Percentiles rank a stretch among this genome's conserved stretches.
Evolutionary conservation across 805 yeast species (phyloP).

Genomic region (Myxozyma geophila): DNA sequence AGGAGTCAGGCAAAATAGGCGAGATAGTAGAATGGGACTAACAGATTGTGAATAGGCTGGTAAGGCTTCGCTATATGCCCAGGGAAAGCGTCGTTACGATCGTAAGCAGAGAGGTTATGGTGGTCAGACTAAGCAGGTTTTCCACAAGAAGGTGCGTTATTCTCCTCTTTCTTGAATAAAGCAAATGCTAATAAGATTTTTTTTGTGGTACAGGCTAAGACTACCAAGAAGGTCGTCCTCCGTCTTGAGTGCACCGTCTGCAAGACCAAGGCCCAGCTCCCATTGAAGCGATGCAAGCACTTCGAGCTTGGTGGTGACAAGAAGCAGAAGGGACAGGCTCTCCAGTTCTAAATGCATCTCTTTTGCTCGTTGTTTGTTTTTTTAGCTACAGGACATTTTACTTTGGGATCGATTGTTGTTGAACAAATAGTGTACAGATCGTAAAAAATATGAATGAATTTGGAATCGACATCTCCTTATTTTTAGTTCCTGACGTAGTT

Average conservation of each 20-base stretch:
- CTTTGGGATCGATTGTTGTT: neutral
- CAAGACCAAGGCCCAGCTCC: conserved; percentile 97
- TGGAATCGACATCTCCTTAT: neutral
- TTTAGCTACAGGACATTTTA: neutral
- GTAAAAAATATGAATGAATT: neutral
- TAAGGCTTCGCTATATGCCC: conserved; percentile 98
- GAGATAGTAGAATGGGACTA: neutral
- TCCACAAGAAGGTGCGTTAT: conserved; percentile 82
- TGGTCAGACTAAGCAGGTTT: conserved; percentile 99
- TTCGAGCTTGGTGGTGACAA: conserved; percentile 99
- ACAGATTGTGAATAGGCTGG: conserved; percentile 64
- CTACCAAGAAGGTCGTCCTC: conserved; percentile 99
- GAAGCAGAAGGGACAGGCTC: conserved; percentile 99
- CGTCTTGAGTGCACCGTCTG: conserved; percentile 98
- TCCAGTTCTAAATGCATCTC: conserved; percentile 74
- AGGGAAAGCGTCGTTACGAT: conserved; percentile 99
- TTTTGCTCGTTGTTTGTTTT: neutral
- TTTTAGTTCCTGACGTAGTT: too few species aligned
- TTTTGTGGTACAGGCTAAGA: conserved; percentile 66
- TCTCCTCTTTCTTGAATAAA: neutral
- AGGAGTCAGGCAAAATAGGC: neutral
- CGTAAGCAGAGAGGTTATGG: conserved; percentile 99
- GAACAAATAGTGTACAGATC: neutral
- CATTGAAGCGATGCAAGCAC: conserved; percentile 99
- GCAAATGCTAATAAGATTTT: neutral